Evolutionary conservation across 495 filamentous ascomycete species (phyloP).

Genomic region (Jackrogersella multiformis): DNA sequence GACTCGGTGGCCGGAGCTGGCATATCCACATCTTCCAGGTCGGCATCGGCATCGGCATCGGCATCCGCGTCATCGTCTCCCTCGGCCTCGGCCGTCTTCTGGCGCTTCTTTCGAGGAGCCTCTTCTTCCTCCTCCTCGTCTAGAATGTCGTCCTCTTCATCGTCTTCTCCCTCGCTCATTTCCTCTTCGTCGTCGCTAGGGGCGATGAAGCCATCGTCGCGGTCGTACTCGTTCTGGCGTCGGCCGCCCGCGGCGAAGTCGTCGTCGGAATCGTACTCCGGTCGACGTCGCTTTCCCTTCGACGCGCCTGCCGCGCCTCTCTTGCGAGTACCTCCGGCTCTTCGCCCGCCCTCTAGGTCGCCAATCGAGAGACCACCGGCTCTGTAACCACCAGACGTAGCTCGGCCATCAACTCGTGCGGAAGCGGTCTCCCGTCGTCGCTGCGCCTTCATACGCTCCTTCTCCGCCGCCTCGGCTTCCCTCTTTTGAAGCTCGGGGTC

Average conservation of each 20-base stretch:
- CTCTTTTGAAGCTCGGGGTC: slow-evolving; percentile 85
- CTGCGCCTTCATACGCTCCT: slow-evolving; percentile 72
- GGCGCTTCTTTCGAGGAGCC: slow-evolving; percentile 58
- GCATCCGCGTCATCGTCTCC: slow-evolving; percentile 53
- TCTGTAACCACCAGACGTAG: slow-evolving; percentile 55
- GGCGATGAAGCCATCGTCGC: slow-evolving; percentile 81
- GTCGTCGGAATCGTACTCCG: slow-evolving; percentile 70
- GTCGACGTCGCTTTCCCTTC: slow-evolving; percentile 55
- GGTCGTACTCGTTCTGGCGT: slow-evolving; percentile 83
- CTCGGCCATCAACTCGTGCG: slow-evolving; percentile 67
- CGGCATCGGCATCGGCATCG: slow-evolving; percentile 56
- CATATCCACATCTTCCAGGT: slow-evolving; percentile 56
- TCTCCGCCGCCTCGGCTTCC: slow-evolving; percentile 77
- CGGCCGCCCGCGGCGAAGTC: slow-evolving; percentile 69
- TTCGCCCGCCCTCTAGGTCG: slow-evolving; percentile 72
- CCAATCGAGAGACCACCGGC: slow-evolving; percentile 73
- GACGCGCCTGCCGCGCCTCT: slow-evolving; percentile 53
- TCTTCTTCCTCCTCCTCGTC: slow-evolving; percentile 61
- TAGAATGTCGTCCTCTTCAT: slow-evolving; percentile 61
- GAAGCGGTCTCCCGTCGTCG: slow-evolving; percentile 73
- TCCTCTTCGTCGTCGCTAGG: slow-evolving; percentile 77
- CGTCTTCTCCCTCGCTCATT: slow-evolving; percentile 66
- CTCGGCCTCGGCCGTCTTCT: slow-evolving; percentile 58
- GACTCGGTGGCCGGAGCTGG: slow-evolving; percentile 46
- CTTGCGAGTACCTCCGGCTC: slow-evolving; percentile 52